Base-by-base conservation (phyloP, 495 filamentous ascomycete genomes). In the Xeromyces bisporus region DNA sequence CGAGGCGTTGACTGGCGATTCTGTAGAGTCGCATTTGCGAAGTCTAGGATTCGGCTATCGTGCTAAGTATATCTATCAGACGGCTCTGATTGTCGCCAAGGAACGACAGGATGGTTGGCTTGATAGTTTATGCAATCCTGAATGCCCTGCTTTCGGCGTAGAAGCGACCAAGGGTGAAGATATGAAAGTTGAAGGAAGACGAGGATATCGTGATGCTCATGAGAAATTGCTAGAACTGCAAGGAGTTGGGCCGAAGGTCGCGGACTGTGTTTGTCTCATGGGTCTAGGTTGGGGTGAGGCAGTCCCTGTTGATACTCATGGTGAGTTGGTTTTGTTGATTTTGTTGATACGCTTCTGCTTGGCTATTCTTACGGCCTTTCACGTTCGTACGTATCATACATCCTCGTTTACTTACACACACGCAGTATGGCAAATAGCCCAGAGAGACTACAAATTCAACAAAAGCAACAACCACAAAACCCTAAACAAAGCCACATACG, bases 231-330 rank as follows among this genome's bases (percentile, higher is more conserved):
- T 94, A 3, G 50, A 64, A 14, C 60, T 97, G 15, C 67, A 81
- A 34, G 89, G 89, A 1, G 91, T 96, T 6, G 89, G 89, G 0
- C 89, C 89, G 0, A 99, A 99, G 49, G 89, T 99, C 3, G 75
- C 91, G 3, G 89, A 99, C 49, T 99, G 89, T 48, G 84, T 96
- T 4, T 92, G 79, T 50, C 54, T 99, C 23, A 93, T 99, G 83
- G 92, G 89, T 8, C 58, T 99, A 3, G 87, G 87, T n/a, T 96
- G 91, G 84, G 74, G 78, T 5, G 89, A 94, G 50, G 71, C 84
- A 3, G 84, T 99, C 2, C 89, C 89, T 1, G 77, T 99, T 17
- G 89, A 99, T 55, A 99, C 89, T 2, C 89, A 99, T 64, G 75
- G 70, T 75, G 42, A 55, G 66, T 43, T 23, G 20, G 32, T 6